phyloP scores from a whole-genome alignment of 441 rosid genomes.

The Populus tomentosa region DNA sequence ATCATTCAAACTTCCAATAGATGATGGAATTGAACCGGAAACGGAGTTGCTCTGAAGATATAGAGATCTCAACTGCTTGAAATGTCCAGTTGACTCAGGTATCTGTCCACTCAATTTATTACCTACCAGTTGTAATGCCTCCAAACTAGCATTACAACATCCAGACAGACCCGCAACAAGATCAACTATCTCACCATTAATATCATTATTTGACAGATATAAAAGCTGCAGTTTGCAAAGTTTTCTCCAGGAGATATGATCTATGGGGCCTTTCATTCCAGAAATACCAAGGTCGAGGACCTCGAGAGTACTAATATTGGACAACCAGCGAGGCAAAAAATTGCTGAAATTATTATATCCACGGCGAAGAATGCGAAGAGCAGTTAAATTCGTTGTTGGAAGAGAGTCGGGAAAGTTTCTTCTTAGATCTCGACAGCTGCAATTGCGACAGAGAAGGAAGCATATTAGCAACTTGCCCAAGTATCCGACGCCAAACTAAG shows the following conservation, averaged over 20 bases:
- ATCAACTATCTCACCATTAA: constrained; percentile 22
- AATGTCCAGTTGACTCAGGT: constrained; percentile 9
- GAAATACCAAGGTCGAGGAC: constrained; percentile 3
- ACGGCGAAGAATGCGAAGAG: constrained; percentile 14
- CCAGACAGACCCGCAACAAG: constrained; percentile 26
- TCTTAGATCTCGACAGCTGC: constrained; percentile 12
- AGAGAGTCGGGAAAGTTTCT: constrained; percentile 3
- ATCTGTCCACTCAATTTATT: constrained; percentile 28
- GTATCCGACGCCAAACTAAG: constrained; percentile 11
- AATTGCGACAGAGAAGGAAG: constrained; percentile 28
- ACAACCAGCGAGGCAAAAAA: constrained; percentile 11
- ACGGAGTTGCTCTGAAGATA: not conserved
- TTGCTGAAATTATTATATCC: constrained; percentile 15
- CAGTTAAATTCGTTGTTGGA: constrained; percentile 9
- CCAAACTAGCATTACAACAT: constrained; percentile 27
- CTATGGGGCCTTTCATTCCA: not conserved
- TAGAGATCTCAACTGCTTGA: constrained; percentile 1
- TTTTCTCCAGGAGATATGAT: not conserved
- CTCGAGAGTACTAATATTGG: constrained; percentile 8
- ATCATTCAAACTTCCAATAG: constrained; percentile 1
- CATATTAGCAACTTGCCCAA: constrained; percentile 19
- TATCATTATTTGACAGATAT: not conserved
- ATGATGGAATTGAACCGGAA: constrained; percentile 8
- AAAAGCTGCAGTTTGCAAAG: constrained; percentile 12
- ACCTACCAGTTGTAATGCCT: constrained; percentile 26